Evolutionary conservation across 129 eudicot species (phyloP), one percentile per base, ranked within the genome.

Genomic region (Helianthus annuus): DNA sequence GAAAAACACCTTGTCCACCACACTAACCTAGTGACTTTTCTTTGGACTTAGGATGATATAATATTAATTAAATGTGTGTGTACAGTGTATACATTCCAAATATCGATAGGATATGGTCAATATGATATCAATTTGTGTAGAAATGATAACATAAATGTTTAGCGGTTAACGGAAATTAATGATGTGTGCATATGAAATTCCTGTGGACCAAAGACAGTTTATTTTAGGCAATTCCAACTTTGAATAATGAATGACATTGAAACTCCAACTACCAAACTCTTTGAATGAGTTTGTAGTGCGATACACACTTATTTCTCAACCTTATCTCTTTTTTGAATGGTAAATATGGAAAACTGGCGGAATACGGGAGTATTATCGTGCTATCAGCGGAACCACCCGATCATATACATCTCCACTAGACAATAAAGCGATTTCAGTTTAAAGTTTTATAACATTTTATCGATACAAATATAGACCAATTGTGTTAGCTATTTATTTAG

Each of bases 211-310:
- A 74, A 72, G 53, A 51, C 64, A 16, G 71, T 54, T 51, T 74
- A 38, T 74, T 64, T 64, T 49, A 39, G 78, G 71, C 49, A 74
- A 57, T 45, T 1, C 38, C 24, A 72, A 42, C 58, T 56, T 72
- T 72, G 76, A 72, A 74, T 74, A 64, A 61, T 74, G 71, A 74
- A 61, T 74, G 71, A 74, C 65, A 74, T 49, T 64, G 71, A 75
- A 75, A 45, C 68, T 55, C 58, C 79, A 75, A 66, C 79, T 7
- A 75, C 74, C 79, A 44, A 64, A 65, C 12, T 53, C 58, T 40
- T 74, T 74, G 29, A 19, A 64, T 64, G 45, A 52, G 71, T 48
- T 74, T 53, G 4, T 10, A 36, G 51, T 60, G 70, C 70, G 42
- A 48, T 12, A 7, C 51, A 19, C 22, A 39, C 64, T 39, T 19